Evolutionary conservation across 2,329 filamentous ascomycete species (phyloP), one percentile per base, ranked within the genome.

Genomic region (Gyromitra esculenta): DNA sequence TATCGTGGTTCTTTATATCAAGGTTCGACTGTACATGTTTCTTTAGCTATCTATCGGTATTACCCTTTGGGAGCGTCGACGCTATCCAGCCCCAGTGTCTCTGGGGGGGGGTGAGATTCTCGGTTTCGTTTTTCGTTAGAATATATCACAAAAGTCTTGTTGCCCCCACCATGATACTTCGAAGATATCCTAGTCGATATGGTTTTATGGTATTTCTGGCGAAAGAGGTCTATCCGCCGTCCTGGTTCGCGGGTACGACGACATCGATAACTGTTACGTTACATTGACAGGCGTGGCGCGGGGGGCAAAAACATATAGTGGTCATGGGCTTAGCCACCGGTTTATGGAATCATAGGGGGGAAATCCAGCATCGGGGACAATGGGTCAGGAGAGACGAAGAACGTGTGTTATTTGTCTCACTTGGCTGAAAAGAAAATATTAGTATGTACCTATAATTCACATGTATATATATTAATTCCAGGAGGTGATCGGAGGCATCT

Each of bases 211-310:
- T 21, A 59, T 59, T 62, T 56, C 50, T 70, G 21, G 50, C 31
- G 72, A 75, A 74, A 75, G 65, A 57, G 72, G 72, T 43, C 71
- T 75, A 75, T 71, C 72, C 72, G 65, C 66, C 65, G 54, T 65
- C 72, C 72, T 71, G 67, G 60, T 63, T 69, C 41, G 43, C 59
- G 72, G 72, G 59, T 70, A 39, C 37, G 39, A 9, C 56, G 52
- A 62, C 25, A 62, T 68, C 54, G 31, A 57, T 57, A 70, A 25
- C 21, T 59, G 56, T 18, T 69, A 69, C 13, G 56, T 68, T 74
- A 62, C 71, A 62, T 73, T 73, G 52, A 57, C 70, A 67, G 52
- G 31, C 37, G 57, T 45, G 48, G 67, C 31, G 65, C 54, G 60
- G 39, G 57, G 25, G 71, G 64, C 41, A 35, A 52, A 68, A 63